Evolutionary conservation across 176 grass and related monocot species (phyloP).

Genomic region (Urochloa ruziziensis): DNA sequence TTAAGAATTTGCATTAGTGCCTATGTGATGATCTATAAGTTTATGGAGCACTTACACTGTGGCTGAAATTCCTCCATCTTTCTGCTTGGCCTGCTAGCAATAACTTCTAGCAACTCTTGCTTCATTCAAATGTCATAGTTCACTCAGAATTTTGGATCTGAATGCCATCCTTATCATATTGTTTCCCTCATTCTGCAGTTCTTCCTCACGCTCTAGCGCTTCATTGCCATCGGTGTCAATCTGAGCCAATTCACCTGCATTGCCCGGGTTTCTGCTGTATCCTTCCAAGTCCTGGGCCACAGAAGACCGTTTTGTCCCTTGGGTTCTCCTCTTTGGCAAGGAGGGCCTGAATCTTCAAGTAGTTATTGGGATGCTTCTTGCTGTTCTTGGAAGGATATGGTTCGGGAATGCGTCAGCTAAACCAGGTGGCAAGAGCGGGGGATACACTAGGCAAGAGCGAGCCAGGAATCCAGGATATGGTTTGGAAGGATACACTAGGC

Average conservation of each 20-base stretch:
- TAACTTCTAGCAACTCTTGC: neutral
- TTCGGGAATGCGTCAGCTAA: conserved; percentile 29
- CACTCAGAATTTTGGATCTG: no score
- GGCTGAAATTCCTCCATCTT: neutral
- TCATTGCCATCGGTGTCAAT: neutral
- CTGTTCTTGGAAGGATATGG: conserved; percentile 38
- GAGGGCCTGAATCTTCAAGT: conserved; percentile 40
- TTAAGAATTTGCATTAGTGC: neutral
- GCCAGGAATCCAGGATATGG: no score
- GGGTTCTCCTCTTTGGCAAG: conserved; percentile 40
- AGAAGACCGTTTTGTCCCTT: conserved; percentile 49
- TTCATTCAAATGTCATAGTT: neutral
- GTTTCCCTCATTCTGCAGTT: neutral
- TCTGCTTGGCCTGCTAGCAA: neutral
- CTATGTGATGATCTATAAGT: neutral
- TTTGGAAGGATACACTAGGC: no score
- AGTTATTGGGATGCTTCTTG: conserved; percentile 29
- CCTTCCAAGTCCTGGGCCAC: conserved; percentile 45
- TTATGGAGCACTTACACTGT: neutral
- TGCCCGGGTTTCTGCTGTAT: conserved; percentile 35
- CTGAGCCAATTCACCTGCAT: conserved; percentile 39
- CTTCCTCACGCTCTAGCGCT: neutral
- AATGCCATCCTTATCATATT: neutral
- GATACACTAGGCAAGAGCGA: no score
- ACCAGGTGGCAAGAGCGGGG: conserved; percentile 37